Conservation (phyloP, 1,139 yeast species). For the Yamadazyma triangularis region DNA sequence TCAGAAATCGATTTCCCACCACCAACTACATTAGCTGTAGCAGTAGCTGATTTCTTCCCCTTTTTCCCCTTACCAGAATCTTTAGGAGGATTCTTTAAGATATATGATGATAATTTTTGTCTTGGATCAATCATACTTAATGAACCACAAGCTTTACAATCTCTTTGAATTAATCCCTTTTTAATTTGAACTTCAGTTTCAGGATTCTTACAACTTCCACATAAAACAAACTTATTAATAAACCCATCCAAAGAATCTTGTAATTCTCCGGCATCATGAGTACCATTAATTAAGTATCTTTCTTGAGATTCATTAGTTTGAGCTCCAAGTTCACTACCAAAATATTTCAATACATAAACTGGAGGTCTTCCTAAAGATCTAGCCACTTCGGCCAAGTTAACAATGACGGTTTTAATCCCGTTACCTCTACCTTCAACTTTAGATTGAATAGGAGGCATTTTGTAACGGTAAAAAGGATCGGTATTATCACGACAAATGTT, state of each 20-base stretch:
- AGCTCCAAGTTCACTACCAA: conserved; percentile 97
- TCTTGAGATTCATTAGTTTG: conserved; percentile 82
- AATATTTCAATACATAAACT: conserved; percentile 84
- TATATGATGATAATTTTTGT: conserved; percentile 81
- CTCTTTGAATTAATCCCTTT: conserved; percentile 76
- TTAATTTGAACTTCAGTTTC: conserved; percentile 89
- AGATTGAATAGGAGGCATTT: conserved; percentile 97
- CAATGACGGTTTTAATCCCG: conserved; percentile 95
- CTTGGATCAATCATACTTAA: conserved; percentile 80
- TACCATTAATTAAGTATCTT: conserved; percentile 91
- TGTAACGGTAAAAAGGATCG: conserved; percentile 98
- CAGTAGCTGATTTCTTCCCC: conserved; percentile 75
- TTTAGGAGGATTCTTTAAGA: conserved; percentile 89
- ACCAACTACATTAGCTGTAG: conserved; percentile 86
- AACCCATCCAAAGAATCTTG: conserved; percentile 95
- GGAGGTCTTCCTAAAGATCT: conserved; percentile 94
- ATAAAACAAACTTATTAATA: conserved; percentile 85
- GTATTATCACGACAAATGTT: conserved; percentile 96
- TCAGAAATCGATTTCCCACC: conserved; percentile 80
- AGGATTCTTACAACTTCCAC: conserved; percentile 95
- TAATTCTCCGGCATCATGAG: conserved; percentile 82
- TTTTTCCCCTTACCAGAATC: conserved; percentile 55
- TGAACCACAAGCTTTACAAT: conserved; percentile 98
- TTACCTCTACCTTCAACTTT: conserved; percentile 99
- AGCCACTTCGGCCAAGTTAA: conserved; percentile 89